These are phyloP conservation scores for Exophiala xenobiotica DNA, from an alignment of 2,329 filamentous ascomycete genomes.

Conservation along the genomic window DNA sequence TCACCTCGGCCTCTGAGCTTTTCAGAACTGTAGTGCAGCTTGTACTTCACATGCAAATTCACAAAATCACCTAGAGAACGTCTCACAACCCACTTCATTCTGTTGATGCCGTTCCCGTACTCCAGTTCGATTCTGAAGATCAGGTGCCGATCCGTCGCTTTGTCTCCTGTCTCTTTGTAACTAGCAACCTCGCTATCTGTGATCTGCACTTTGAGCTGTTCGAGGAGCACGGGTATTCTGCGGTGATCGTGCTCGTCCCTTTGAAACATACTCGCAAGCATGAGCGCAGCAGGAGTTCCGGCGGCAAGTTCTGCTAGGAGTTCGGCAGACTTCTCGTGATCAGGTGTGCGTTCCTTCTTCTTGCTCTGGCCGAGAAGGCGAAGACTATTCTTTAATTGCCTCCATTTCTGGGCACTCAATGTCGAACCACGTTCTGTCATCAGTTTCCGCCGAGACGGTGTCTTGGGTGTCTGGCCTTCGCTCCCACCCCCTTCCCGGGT, in stretches of 20 bases:
- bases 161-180: conserved; percentile 23
- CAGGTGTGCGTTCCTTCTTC: conserved; percentile 80
- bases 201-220: conserved; percentile 88
- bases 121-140: conserved; percentile 90
- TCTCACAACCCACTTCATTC: conserved; percentile 95
- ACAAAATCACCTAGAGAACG: conserved; percentile 85
- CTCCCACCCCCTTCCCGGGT: conserved; percentile 43
- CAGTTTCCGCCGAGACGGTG: conserved; percentile 42
- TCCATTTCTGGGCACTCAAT: conserved; percentile 79
- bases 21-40: conserved; percentile 78
- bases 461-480: conserved; percentile 26
- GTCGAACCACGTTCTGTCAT: conserved; percentile 65
- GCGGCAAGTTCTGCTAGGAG: conserved; percentile 92
- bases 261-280: conserved; percentile 96
- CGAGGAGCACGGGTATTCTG: conserved; percentile 88
- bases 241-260: conserved; percentile 94
- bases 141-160: conserved; percentile 64
- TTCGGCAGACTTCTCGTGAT: conserved; percentile 93
- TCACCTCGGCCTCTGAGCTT: conserved; percentile 70
- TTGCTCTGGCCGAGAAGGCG: conserved; percentile 74
- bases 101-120: conserved; percentile 90
- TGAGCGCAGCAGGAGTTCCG: conserved; percentile 86
- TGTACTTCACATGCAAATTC: conserved; percentile 92
- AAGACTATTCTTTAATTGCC: conserved; percentile 84
- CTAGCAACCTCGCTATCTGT: conserved; percentile 72